Evolutionary conservation across 495 filamentous ascomycete genomes (phyloP).

Genomic region (Aspergillus leporis): DNA sequence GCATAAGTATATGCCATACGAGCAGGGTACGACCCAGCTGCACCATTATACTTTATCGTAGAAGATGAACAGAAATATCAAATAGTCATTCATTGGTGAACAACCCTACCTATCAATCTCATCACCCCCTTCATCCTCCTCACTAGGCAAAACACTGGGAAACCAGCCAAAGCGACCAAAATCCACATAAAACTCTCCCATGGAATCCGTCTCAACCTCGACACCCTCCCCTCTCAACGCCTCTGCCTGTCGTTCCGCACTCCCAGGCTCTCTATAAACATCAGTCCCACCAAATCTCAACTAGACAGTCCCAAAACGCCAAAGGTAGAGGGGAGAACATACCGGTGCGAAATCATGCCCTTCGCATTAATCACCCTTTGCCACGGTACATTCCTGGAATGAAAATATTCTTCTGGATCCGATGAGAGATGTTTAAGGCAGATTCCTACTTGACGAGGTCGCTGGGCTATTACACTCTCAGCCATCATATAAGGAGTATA

Average conservation of each 20-base stretch:
- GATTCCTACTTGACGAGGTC: conserved; percentile 81
- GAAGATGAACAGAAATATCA: too few relatives aligned
- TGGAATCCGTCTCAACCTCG: conserved; percentile 57
- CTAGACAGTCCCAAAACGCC: conserved; percentile 3
- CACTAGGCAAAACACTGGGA: conserved; percentile 50
- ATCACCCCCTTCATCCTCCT: conserved; percentile 20
- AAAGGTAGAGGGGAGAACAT: conserved; percentile 22
- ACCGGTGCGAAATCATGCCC: conserved; percentile 84
- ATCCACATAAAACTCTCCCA: conserved; percentile 72
- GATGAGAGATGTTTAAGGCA: conserved; percentile 81
- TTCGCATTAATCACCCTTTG: conserved; percentile 88
- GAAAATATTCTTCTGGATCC: conserved; percentile 50
- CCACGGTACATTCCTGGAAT: conserved; percentile 84
- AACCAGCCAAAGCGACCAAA: conserved; percentile 76
- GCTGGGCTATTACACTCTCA: conserved; percentile 50
- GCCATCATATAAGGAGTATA: not conserved
- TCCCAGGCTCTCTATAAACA: conserved; percentile 60
- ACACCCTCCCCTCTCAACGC: conserved; percentile 70
- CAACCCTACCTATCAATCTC: conserved; percentile 2
- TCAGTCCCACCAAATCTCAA: conserved; percentile 14
- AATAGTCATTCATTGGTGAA: not conserved
- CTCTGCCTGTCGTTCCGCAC: conserved; percentile 66
- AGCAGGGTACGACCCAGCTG: too few relatives aligned
- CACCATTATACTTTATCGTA: too few relatives aligned
- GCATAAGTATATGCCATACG: not conserved